These are phyloP conservation scores for Geotrichum candidum DNA, from an alignment of 1,139 yeast genomes.

Conservation along the genomic window DNA sequence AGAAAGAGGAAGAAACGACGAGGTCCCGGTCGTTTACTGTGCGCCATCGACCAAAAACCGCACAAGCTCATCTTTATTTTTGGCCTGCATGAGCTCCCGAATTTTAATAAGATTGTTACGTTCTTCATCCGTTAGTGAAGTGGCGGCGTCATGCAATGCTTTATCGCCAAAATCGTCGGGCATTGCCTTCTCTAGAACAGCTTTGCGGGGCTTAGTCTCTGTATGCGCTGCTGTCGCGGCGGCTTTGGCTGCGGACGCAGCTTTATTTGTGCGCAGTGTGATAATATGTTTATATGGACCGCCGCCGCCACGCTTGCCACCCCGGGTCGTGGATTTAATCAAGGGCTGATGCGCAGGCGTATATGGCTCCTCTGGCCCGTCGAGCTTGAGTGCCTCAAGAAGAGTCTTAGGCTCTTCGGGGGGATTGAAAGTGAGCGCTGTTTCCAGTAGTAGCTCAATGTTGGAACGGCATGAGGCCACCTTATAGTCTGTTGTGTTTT, in stretches of 20 bases:
- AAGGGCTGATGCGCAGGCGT: no score
- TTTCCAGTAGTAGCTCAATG: slow-evolving; percentile 39
- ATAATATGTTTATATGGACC: not conserved
- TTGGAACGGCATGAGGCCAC: slow-evolving; percentile 29
- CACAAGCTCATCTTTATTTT: slow-evolving; percentile 63
- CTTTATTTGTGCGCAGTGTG: not conserved
- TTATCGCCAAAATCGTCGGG: no score
- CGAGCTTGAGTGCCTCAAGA: no score
- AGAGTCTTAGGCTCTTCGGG: not conserved
- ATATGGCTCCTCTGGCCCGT: no score
- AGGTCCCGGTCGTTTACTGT: not conserved
- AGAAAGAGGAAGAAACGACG: no score
- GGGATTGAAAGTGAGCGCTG: slow-evolving; percentile 26
- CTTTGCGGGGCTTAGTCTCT: slow-evolving; percentile 10
- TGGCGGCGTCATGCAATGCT: no score
- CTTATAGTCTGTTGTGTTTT: slow-evolving; percentile 26
- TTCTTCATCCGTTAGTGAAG: slow-evolving; percentile 35
- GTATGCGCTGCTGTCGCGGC: not conserved
- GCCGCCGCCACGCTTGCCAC: no score
- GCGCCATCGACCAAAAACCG: slow-evolving; percentile 41
- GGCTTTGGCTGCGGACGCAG: not conserved
- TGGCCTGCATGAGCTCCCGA: slow-evolving; percentile 54
- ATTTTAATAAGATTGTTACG: slow-evolving; percentile 50
- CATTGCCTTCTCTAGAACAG: slow-evolving; percentile 10
- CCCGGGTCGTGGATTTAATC: no score